A percentile compares a stretch with the other conserved stretches of the same genome.
Conservation (phyloP, 2,329 filamentous ascomycete genomes). For the Fusarium buxicola region DNA sequence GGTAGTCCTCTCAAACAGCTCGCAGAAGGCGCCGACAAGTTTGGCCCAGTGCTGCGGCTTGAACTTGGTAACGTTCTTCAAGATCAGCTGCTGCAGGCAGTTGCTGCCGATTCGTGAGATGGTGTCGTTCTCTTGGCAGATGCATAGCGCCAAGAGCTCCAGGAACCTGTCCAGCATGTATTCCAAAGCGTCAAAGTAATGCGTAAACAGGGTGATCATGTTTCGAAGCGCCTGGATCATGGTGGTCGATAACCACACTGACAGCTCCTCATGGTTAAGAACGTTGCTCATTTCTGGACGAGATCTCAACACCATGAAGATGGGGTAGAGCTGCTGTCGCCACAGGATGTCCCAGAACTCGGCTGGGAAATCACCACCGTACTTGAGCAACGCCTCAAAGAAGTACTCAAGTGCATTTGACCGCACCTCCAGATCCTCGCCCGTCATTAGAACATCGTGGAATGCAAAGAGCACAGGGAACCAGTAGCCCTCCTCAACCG, state of each 20-base stretch:
- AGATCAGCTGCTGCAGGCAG: slow-evolving; percentile 93
- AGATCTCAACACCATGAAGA: slow-evolving; percentile 97
- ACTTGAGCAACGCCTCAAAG: slow-evolving; percentile 90
- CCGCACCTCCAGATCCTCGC: slow-evolving; percentile 95
- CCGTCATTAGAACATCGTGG: slow-evolving; percentile 99
- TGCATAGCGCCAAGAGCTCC: slow-evolving; percentile 92
- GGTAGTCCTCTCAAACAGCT: slow-evolving; percentile 93
- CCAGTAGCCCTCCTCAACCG: slow-evolving; percentile 97
- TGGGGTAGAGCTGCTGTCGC: slow-evolving; percentile 96
- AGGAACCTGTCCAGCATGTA: slow-evolving; percentile 99
- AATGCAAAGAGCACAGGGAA: slow-evolving; percentile 98
- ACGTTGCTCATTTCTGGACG: slow-evolving; percentile 97
- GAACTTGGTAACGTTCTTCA: slow-evolving; percentile 97
- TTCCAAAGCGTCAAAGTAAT: slow-evolving; percentile 95
- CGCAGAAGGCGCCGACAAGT: slow-evolving; percentile 94
- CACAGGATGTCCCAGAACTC: slow-evolving; percentile 99
- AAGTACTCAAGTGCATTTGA: slow-evolving; percentile 94
- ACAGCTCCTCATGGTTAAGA: slow-evolving; percentile 94
- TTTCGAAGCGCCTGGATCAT: slow-evolving; percentile 99
- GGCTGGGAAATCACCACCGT: slow-evolving; percentile 89
- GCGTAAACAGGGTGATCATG: slow-evolving; percentile 98
- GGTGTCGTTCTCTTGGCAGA: slow-evolving; percentile 99
- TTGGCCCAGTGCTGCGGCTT: slow-evolving; percentile 88
- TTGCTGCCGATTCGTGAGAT: slow-evolving; percentile 98
- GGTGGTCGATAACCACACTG: slow-evolving; percentile 98